Percentiles rank a stretch among this genome's conserved stretches.
These are phyloP conservation scores for Microcera coccophila DNA, from an alignment of 2,329 filamentous ascomycete species.

Conservation along the genomic window DNA sequence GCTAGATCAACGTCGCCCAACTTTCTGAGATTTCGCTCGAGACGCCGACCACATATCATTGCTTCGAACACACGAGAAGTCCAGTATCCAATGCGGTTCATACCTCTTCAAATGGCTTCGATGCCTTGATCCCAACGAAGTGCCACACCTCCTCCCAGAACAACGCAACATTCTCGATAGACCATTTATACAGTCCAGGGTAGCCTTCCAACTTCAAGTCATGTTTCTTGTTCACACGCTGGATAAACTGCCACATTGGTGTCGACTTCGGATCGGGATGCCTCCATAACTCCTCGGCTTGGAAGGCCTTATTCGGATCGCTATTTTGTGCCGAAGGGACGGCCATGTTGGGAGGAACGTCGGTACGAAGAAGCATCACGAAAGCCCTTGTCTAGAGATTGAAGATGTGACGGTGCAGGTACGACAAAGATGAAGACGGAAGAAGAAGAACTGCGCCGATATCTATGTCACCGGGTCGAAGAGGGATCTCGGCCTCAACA, in stretches of 20 bases:
- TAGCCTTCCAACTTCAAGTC: constrained; percentile 62
- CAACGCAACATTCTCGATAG: constrained; percentile 65
- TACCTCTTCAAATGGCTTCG: constrained; percentile 59
- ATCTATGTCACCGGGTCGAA: neutral
- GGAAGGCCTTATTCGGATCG: constrained; percentile 9
- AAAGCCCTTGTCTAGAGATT: neutral
- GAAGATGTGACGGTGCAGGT: neutral
- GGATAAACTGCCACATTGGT: constrained; percentile 68
- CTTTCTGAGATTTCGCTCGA: neutral
- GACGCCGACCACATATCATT: neutral
- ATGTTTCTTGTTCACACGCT: constrained; percentile 65
- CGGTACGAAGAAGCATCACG: constrained; percentile 3
- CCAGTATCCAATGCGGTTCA: constrained; percentile 19
- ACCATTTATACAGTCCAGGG: constrained; percentile 79
- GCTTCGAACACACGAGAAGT: neutral
- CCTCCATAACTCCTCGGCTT: constrained; percentile 60
- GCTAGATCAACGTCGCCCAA: neutral
- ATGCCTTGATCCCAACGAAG: constrained; percentile 71
- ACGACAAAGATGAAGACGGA: neutral
- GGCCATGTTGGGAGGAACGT: constrained; percentile 16
- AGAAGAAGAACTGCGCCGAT: neutral
- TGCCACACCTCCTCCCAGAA: constrained; percentile 90
- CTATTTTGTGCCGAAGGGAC: constrained; percentile 23
- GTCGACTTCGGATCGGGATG: constrained; percentile 65
- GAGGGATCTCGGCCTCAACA: constrained; percentile 10